phyloP scores from a whole-genome alignment of 331 rosid genomes.

The Arachis monticola region DNA sequence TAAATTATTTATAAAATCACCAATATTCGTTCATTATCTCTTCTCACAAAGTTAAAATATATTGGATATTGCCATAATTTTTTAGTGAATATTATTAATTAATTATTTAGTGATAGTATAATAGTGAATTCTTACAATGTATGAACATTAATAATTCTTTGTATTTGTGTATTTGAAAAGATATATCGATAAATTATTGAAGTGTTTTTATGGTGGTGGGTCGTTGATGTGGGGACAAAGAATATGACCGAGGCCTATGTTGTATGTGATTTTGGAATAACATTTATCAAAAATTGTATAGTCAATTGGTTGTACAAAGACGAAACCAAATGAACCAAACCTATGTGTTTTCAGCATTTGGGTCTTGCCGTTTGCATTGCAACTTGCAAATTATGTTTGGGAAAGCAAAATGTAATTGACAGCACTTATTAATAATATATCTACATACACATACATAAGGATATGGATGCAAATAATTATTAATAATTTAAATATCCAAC shows the following conservation, averaged over 20 bases:
- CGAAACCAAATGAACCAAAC: slow-evolving; percentile 15
- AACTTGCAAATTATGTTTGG: slow-evolving; percentile 12
- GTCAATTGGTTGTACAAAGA: slow-evolving; percentile 8
- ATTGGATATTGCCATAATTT: neutral
- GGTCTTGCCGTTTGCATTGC: neutral
- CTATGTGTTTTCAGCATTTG: neutral
- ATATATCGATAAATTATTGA: slow-evolving; percentile 33
- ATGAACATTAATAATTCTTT: neutral
- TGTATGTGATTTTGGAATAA: neutral
- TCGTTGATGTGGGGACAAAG: slow-evolving; percentile 38
- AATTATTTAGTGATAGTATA: neutral
- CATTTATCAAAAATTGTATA: slow-evolving; percentile 13
- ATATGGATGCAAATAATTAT: neutral
- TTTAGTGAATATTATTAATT: neutral
- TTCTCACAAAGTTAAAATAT: neutral
- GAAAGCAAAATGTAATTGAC: slow-evolving; percentile 8
- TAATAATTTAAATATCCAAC: neutral
- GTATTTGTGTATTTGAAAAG: neutral
- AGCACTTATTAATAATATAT: neutral
- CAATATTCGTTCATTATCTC: neutral
- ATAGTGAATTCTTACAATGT: neutral
- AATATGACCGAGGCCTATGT: slow-evolving; percentile 4
- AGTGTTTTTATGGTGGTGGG: slow-evolving; percentile 36
- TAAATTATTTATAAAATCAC: no score
- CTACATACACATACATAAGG: no score